Percentiles rank a stretch among this genome's conserved stretches.
phyloP scores from a whole-genome alignment of 148 eudicot genomes.

The Polygonum aviculare region DNA sequence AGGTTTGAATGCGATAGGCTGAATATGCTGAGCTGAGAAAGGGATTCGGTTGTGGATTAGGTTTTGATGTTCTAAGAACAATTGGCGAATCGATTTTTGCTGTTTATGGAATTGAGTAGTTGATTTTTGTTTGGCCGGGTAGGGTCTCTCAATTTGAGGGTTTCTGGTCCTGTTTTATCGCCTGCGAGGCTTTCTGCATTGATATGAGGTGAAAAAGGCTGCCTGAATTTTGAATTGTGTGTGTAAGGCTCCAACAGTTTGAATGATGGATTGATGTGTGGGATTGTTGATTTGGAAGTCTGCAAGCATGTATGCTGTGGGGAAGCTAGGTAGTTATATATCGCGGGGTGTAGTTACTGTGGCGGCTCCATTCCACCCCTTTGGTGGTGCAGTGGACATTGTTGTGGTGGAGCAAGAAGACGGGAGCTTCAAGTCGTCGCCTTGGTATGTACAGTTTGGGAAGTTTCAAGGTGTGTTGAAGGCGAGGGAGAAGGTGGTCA shows the following conservation, averaged over 20 bases:
- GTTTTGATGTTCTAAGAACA: not conserved
- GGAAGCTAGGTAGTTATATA: slow-evolving; percentile 72
- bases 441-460: slow-evolving; percentile 94
- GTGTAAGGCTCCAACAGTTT: not conserved
- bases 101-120: not conserved
- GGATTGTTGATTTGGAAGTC: slow-evolving; percentile 13
- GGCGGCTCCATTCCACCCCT: slow-evolving; percentile 84
- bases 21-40: not conserved
- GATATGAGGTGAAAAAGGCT: not conserved
- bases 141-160: not conserved
- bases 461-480: slow-evolving; percentile 91
- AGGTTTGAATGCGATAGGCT: not conserved
- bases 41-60: not conserved
- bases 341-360: slow-evolving; percentile 60
- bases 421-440: slow-evolving; percentile 84
- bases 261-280: not conserved
- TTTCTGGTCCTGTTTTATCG: not conserved
- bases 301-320: slow-evolving; percentile 66
- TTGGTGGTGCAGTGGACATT: slow-evolving; percentile 94
- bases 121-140: not conserved
- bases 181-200: not conserved
- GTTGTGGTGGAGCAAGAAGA: slow-evolving; percentile 87
- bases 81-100: not conserved
- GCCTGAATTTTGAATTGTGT: not conserved
- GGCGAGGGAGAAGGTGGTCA: slow-evolving; percentile 60